Percentiles rank a stretch among this genome's conserved stretches.
These are phyloP conservation scores for Vitis hybrid DNA, from an alignment of 177 flowering plant genomes.

Conservation along the genomic window DNA sequence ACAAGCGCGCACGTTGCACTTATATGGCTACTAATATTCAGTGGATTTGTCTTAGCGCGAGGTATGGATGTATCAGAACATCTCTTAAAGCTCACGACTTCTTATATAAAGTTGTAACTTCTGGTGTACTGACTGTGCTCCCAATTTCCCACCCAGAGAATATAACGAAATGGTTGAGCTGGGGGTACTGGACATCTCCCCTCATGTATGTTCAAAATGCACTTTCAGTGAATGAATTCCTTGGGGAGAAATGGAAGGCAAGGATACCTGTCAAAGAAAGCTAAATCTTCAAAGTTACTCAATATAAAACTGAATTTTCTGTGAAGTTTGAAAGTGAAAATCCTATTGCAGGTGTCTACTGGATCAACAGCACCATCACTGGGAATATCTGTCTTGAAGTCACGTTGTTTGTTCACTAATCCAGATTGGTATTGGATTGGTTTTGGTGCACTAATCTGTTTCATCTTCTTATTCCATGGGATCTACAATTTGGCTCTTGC, in stretches of 20 bases:
- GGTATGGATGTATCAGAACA: slow-evolving; percentile 16
- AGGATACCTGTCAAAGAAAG: slow-evolving; percentile 3
- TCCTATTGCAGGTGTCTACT: slow-evolving; percentile 16
- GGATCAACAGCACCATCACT: slow-evolving; percentile 15
- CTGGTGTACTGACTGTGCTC: background rate
- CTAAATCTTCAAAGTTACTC: background rate
- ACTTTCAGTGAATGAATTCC: slow-evolving; percentile 34
- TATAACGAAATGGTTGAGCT: slow-evolving; percentile 37
- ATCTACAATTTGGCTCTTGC: slow-evolving; percentile 23
- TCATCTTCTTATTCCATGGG: slow-evolving; percentile 22
- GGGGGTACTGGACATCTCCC: slow-evolving; percentile 47
- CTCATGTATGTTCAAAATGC: slow-evolving; percentile 37
- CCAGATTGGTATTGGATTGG: slow-evolving; percentile 51
- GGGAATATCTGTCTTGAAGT: slow-evolving; percentile 35
- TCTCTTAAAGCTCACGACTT: too few relatives aligned
- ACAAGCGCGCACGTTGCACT: slow-evolving; percentile 27
- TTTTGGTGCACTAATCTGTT: slow-evolving; percentile 25
- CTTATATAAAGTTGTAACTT: too few relatives aligned
- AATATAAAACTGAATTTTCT: background rate
- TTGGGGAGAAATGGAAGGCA: slow-evolving; percentile 31
- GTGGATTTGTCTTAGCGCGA: slow-evolving; percentile 36
- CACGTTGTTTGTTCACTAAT: slow-evolving; percentile 27
- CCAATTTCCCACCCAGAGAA: slow-evolving; percentile 16
- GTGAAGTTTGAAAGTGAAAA: background rate
- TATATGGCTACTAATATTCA: slow-evolving; percentile 19